A percentile compares a stretch with the other conserved stretches of the same genome.
phyloP scores from a whole-genome alignment of 78 protist genomes.

The Speleostelium caveatum region DNA sequence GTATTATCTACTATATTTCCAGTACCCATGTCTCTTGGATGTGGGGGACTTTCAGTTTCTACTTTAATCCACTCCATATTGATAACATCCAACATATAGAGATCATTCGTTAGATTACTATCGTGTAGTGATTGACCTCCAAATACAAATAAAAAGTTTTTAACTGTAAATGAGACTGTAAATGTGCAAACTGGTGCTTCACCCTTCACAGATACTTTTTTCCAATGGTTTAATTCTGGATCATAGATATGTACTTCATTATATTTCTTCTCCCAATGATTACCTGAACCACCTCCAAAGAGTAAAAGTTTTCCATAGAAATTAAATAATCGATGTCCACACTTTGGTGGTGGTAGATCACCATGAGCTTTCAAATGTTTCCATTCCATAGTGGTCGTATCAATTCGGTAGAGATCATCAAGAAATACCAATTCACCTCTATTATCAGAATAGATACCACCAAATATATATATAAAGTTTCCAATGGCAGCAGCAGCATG shows the following conservation, averaged over 20 bases:
- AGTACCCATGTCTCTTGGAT: slow-evolving; percentile 73
- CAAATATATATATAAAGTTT: slow-evolving; percentile 53
- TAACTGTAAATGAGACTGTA: slow-evolving; percentile 16
- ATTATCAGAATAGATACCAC: slow-evolving; percentile 51
- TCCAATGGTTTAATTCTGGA: slow-evolving; percentile 45
- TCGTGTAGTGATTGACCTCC: slow-evolving; percentile 62
- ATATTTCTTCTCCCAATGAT: slow-evolving; percentile 56
- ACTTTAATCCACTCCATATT: slow-evolving; percentile 58
- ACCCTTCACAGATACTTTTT: slow-evolving; percentile 36
- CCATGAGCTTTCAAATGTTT: slow-evolving; percentile 8
- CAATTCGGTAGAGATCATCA: slow-evolving; percentile 26
- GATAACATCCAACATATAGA: slow-evolving; percentile 58
- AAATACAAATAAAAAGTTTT: slow-evolving; percentile 69
- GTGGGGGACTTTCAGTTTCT: slow-evolving; percentile 27
- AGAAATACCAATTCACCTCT: slow-evolving; percentile 34
- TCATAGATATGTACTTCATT: slow-evolving; percentile 77
- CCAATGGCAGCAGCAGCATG: slow-evolving; percentile 59
- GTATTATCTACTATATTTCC: slow-evolving; percentile 50
- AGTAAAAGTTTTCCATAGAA: slow-evolving; percentile 46
- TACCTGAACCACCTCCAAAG: slow-evolving; percentile 80
- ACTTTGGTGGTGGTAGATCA: slow-evolving; percentile 63
- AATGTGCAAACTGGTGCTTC: slow-evolving; percentile 69
- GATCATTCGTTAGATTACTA: slow-evolving; percentile 48
- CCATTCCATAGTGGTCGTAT: slow-evolving; percentile 8
- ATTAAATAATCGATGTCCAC: slow-evolving; percentile 67